Conservation (phyloP, 2,329 filamentous ascomycete species). For the Volutella citrinella region DNA sequence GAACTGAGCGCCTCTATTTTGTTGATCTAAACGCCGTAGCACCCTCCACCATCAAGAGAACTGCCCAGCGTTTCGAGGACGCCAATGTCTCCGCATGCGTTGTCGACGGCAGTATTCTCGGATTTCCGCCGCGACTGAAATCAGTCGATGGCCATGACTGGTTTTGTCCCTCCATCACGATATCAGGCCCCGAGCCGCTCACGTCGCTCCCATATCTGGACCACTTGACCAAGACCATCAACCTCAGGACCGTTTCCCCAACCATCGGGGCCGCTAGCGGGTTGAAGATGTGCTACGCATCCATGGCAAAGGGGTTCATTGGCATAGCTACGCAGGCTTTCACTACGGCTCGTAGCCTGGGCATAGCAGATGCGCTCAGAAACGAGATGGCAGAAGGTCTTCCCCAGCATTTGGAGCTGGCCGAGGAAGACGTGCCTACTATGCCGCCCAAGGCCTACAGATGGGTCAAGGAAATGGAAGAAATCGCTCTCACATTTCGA, state of each 20-base stretch:
- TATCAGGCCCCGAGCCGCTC: slow-evolving; percentile 47
- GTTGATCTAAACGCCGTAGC: slow-evolving; percentile 68
- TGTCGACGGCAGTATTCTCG: slow-evolving; percentile 59
- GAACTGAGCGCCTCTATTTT: slow-evolving; percentile 49
- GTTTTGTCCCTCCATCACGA: slow-evolving; percentile 41
- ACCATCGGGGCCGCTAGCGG: slow-evolving; percentile 55
- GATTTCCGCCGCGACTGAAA: slow-evolving; percentile 44
- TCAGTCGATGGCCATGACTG: slow-evolving; percentile 27
- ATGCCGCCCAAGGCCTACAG: slow-evolving; percentile 76
- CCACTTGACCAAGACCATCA: slow-evolving; percentile 41
- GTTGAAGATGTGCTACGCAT: slow-evolving; percentile 65
- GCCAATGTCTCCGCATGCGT: slow-evolving; percentile 42
- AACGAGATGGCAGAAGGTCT: slow-evolving; percentile 50
- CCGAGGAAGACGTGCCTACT: slow-evolving; percentile 48
- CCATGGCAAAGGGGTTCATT: slow-evolving; percentile 61
- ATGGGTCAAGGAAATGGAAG: slow-evolving; percentile 75
- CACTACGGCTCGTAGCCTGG: slow-evolving; percentile 63
- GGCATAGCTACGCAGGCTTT: slow-evolving; percentile 69
- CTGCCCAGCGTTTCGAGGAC: slow-evolving; percentile 42
- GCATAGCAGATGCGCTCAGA: slow-evolving; percentile 58
- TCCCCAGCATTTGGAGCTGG: slow-evolving; percentile 44
- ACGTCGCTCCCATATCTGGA: slow-evolving; percentile 38
- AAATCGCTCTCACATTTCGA: slow-evolving; percentile 65
- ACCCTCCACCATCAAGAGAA: slow-evolving; percentile 46
- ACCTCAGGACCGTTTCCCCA: slow-evolving; percentile 45